Conservation (phyloP, 208 protist genomes). For the Leptomonas pyrrhocoris region DNA sequence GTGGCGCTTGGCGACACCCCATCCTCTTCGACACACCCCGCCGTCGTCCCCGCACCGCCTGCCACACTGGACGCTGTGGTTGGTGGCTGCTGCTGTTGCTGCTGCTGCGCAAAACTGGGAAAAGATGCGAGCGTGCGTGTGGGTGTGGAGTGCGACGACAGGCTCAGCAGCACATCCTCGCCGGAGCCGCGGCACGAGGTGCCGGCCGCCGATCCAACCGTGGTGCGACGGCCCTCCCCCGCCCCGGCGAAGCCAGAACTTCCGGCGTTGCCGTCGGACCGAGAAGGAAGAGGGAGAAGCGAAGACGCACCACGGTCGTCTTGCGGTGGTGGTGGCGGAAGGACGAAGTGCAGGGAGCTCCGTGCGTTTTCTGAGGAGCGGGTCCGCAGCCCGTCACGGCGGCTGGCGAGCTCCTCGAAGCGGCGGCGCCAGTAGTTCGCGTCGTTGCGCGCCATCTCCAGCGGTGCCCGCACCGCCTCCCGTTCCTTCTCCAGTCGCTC, state of each 20-base stretch:
- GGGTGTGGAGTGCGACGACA: conserved; percentile 26
- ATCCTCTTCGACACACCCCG: not conserved
- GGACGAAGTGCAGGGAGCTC: conserved; percentile 20
- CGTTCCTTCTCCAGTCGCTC: conserved; percentile 54
- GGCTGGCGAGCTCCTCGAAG: conserved; percentile 62
- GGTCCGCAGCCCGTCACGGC: not conserved
- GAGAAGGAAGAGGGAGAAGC: too few species aligned
- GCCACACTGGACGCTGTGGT: not conserved
- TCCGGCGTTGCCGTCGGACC: too few species aligned
- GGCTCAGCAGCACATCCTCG: conserved; percentile 29
- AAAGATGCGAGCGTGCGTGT: not conserved
- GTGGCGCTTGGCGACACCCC: conserved; percentile 7
- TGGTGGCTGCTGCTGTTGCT: too few species aligned
- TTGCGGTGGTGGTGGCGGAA: not conserved
- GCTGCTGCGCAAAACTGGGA: not conserved
- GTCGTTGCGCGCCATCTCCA: conserved; percentile 60
- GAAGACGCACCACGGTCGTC: not conserved
- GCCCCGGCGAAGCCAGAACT: not conserved
- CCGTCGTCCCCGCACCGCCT: not conserved
- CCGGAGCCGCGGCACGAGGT: conserved; percentile 30
- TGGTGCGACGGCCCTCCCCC: not conserved
- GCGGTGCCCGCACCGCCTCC: conserved; percentile 30
- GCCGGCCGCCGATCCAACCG: not conserved
- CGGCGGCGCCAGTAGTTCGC: conserved; percentile 67
- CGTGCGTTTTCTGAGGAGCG: conserved; percentile 16